Evolutionary conservation across 1,139 yeast genomes (phyloP), one percentile per base, ranked within the genome.

Genomic region (Suhomyces yuchorum): DNA sequence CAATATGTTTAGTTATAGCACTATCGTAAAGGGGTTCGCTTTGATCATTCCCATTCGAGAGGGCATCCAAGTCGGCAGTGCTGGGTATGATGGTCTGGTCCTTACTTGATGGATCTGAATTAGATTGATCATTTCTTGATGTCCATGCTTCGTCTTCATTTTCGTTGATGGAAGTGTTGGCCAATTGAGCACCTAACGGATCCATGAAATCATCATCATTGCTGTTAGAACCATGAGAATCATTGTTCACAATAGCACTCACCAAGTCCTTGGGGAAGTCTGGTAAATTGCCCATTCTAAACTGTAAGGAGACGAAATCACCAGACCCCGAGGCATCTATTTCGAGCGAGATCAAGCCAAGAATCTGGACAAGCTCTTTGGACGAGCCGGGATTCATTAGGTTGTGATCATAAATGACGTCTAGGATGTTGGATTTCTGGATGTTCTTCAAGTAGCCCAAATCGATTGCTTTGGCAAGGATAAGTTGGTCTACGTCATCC

Each of bases 311-410:
- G 7, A 74, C 78, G 51, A 56, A 75, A 56, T 75, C 79, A 0
- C 78, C 80, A 0, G 72, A 51, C 0, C 79, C 80, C 2, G 75
- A 65, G 6, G 60, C 58, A 28, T 70, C 74, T 20, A 75, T 58
- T 54, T 75, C 80, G 51, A 75, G 65, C 1, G 75, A 70, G 24
- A 75, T 57, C 43, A 75, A 63, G 5, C 79, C 80, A 37, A 73
- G 55, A 30, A 69, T 60, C 51, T 70, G 72, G 44, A 59, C 62
- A 45, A 75, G 70, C 46, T 69, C 70, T 35, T 57, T 55, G 14
- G 64, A 60, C 19, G 56, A 54, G 4, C 67, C 54, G 1, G 72
- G 65, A 2, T 76, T 75, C 45, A 68, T 52, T 46, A 75, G 56
- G 49, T 65, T 59, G 49, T 74, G 71, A 51, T 74, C 78, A 52